phyloP scores from a whole-genome alignment of 768 basidiomycete genomes.

The Lentinula sp. region DNA sequence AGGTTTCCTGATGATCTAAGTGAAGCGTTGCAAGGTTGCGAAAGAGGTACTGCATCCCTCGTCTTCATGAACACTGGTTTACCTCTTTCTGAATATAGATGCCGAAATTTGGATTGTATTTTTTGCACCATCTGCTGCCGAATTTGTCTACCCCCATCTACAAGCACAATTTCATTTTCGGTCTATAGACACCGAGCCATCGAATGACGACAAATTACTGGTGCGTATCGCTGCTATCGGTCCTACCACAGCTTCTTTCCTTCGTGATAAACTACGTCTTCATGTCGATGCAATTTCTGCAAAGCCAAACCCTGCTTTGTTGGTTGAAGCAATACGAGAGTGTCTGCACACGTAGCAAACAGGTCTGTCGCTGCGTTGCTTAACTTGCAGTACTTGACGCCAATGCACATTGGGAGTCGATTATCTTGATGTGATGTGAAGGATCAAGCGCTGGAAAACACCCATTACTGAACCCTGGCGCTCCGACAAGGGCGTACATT shows the following conservation, averaged over 20 bases:
- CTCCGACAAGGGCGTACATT: slow-evolving; percentile 4
- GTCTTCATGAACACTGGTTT: background rate
- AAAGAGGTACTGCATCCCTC: background rate
- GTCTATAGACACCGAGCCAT: background rate
- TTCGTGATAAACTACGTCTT: slow-evolving; percentile 39
- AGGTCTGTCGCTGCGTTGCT: background rate
- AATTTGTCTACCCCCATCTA: slow-evolving; percentile 47
- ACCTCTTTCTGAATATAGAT: slow-evolving; percentile 11
- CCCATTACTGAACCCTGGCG: background rate
- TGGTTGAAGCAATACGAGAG: slow-evolving; percentile 28
- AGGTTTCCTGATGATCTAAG: slow-evolving; percentile 22
- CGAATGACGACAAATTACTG: background rate
- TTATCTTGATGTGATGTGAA: too few species aligned
- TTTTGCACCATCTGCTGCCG: slow-evolving; percentile 72
- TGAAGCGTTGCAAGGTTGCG: slow-evolving; percentile 15
- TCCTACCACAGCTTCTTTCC: slow-evolving; percentile 51
- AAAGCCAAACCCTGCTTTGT: slow-evolving; percentile 51
- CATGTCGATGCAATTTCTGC: slow-evolving; percentile 49
- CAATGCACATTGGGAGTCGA: too few species aligned
- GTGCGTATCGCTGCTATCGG: slow-evolving; percentile 51
- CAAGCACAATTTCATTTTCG: slow-evolving; percentile 20
- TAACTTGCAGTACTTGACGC: background rate
- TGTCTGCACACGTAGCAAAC: background rate
- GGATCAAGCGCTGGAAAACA: background rate
- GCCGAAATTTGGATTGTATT: slow-evolving; percentile 62